phyloP scores from a whole-genome alignment of 2,329 filamentous ascomycete species.

The Periconia macrospinosa region DNA sequence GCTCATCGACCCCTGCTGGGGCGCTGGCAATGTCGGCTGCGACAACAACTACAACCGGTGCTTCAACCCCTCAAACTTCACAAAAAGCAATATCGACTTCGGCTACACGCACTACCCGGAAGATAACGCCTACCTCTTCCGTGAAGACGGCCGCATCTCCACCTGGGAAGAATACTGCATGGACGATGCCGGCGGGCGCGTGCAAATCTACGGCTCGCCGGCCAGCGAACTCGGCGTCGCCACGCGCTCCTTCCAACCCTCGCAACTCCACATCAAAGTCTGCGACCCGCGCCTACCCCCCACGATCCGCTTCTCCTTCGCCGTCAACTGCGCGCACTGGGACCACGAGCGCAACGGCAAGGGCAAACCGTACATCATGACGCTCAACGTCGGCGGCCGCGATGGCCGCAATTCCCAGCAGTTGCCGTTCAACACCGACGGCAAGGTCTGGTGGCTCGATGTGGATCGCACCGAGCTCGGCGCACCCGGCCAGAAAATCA shows the following conservation, averaged over 20 bases:
- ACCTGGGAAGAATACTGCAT: slow-evolving; percentile 83
- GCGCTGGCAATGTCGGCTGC: slow-evolving; percentile 68
- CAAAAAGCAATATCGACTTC: slow-evolving; percentile 75
- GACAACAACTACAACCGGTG: slow-evolving; percentile 19
- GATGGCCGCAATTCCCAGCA: slow-evolving; percentile 70
- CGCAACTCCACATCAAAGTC: slow-evolving; percentile 62
- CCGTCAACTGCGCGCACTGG: slow-evolving; percentile 81
- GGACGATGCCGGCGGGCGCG: slow-evolving; percentile 53
- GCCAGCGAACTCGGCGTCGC: slow-evolving; percentile 56
- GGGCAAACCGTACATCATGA: slow-evolving; percentile 68
- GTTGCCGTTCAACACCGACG: slow-evolving; percentile 71
- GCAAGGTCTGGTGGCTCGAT: slow-evolving; percentile 80
- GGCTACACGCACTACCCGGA: slow-evolving; percentile 77
- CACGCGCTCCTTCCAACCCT: slow-evolving; percentile 64
- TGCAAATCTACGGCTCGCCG: slow-evolving; percentile 51
- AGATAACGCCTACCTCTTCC: slow-evolving; percentile 70
- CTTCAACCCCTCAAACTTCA: slow-evolving; percentile 49
- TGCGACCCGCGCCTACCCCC: slow-evolving; percentile 46
- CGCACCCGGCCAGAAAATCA: slow-evolving; percentile 59
- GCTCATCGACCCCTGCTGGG: slow-evolving; percentile 90
- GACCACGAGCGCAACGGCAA: slow-evolving; percentile 67
- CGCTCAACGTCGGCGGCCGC: slow-evolving; percentile 63
- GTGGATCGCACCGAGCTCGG: slow-evolving; percentile 58
- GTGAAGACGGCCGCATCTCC: slow-evolving; percentile 67
- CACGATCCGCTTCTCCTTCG: slow-evolving; percentile 76